These are phyloP conservation scores for Eimeria sp. DNA, from an alignment of 169 alveolate genomes.

Conservation along the genomic window DNA sequence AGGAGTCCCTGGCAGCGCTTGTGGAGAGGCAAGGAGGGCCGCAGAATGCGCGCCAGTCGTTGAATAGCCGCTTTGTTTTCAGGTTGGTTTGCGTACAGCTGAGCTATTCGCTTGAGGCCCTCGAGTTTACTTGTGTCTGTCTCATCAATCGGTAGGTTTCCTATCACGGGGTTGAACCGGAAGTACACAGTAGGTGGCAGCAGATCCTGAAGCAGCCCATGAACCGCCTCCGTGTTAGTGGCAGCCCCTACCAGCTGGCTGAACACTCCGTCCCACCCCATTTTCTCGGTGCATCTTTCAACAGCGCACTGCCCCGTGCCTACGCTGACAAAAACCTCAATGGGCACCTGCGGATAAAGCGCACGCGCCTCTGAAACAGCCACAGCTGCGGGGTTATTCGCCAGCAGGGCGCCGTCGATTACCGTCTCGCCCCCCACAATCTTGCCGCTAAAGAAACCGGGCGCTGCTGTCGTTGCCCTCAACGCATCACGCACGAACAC, in stretches of 20 bases:
- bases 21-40: not conserved
- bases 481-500: slow-evolving; percentile 88
- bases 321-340: slow-evolving; percentile 90
- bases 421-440: slow-evolving; percentile 87
- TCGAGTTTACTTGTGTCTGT: slow-evolving; percentile 85
- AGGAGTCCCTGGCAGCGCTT: not conserved
- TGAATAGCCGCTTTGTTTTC: not conserved
- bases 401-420: slow-evolving; percentile 93
- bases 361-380: slow-evolving; percentile 91
- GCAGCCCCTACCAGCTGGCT: slow-evolving; percentile 87
- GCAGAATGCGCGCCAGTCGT: not conserved
- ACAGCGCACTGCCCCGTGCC: slow-evolving; percentile 90
- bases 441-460: slow-evolving; percentile 90
- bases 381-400: slow-evolving; percentile 92
- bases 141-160: slow-evolving; percentile 86
- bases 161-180: slow-evolving; percentile 88
- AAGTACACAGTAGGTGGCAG: slow-evolving; percentile 85
- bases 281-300: slow-evolving; percentile 72
- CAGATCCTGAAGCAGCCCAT: slow-evolving; percentile 84
- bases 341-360: slow-evolving; percentile 89
- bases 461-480: slow-evolving; percentile 94
- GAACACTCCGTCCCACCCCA: slow-evolving; percentile 88
- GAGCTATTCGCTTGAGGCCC: slow-evolving; percentile 84
- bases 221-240: slow-evolving; percentile 89
- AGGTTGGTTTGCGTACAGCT: slow-evolving; percentile 81